A percentile compares a stretch with the other conserved stretches of the same genome.
Evolutionary conservation across 176 grass and related monocot genomes (phyloP).

Genomic region (Alopecurus myosuroides): DNA sequence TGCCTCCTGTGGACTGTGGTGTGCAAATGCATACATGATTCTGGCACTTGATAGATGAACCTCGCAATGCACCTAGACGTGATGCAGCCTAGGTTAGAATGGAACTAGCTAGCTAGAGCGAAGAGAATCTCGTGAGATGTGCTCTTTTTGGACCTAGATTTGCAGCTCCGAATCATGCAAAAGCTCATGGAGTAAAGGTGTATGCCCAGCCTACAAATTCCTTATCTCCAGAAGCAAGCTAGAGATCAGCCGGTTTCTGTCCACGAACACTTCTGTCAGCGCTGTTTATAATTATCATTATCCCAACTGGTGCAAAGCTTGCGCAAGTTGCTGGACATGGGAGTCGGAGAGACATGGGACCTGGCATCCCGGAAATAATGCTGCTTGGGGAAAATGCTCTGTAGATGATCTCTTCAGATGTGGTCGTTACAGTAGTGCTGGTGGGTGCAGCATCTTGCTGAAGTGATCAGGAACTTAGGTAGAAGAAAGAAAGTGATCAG

Average conservation of each 20-base stretch:
- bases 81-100: constrained; percentile 47
- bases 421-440: neutral
- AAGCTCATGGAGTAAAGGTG: constrained; percentile 3
- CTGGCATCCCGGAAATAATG: neutral
- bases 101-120: neutral
- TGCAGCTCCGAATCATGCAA: constrained; percentile 16
- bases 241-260: neutral
- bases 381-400: too few relatives aligned
- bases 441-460: neutral
- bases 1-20: neutral
- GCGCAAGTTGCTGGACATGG: neutral
- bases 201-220: neutral
- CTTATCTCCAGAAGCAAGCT: constrained; percentile 29
- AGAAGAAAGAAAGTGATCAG: neutral
- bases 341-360: neutral
- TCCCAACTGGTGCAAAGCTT: neutral
- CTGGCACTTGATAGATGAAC: neutral
- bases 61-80: constrained; percentile 53
- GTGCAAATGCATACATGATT: too few relatives aligned
- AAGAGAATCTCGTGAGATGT: constrained; percentile 26
- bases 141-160: constrained; percentile 8
- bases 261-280: constrained; percentile 19
- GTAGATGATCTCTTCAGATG: neutral
- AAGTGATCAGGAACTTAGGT: neutral
- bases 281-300: neutral